Evolutionary conservation across 2,329 filamentous ascomycete species (phyloP).

Genomic region (Mariannaea sp.): DNA sequence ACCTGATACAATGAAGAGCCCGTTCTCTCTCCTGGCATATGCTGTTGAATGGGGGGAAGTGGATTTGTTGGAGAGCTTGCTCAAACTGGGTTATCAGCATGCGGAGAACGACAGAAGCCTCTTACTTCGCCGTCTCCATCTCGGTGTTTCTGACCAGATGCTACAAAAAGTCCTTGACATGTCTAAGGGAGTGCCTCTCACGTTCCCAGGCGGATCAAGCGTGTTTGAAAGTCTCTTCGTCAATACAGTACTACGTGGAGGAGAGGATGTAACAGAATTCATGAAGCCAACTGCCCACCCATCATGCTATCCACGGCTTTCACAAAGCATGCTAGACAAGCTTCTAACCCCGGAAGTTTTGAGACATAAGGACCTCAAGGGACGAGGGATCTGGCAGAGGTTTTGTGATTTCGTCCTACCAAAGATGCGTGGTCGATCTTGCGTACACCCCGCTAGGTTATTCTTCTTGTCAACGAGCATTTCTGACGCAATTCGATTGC

Average conservation of each 20-base stretch:
- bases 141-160: slow-evolving; percentile 30
- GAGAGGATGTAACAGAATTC: not conserved
- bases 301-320: slow-evolving; percentile 29
- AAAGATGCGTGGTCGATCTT: slow-evolving; percentile 9
- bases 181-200: slow-evolving; percentile 21
- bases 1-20: slow-evolving; percentile 1
- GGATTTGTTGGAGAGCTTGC: slow-evolving; percentile 29
- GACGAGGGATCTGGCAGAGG: slow-evolving; percentile 35
- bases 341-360: slow-evolving; percentile 37
- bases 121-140: slow-evolving; percentile 32
- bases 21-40: slow-evolving; percentile 10
- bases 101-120: not conserved
- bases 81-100: slow-evolving; percentile 20
- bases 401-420: slow-evolving; percentile 32
- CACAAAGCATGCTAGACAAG: slow-evolving; percentile 12
- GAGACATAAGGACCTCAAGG: slow-evolving; percentile 20
- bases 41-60: slow-evolving; percentile 39
- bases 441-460: slow-evolving; percentile 13
- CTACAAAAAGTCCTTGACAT: slow-evolving; percentile 33
- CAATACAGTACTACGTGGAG: slow-evolving; percentile 27
- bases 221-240: slow-evolving; percentile 40
- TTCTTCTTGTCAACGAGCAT: slow-evolving; percentile 25
- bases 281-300: slow-evolving; percentile 29
- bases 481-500: slow-evolving; percentile 19
- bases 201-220: slow-evolving; percentile 26